Conservation (phyloP, 176 grass and related monocot species). For the Echinochloa phyllopogon region DNA sequence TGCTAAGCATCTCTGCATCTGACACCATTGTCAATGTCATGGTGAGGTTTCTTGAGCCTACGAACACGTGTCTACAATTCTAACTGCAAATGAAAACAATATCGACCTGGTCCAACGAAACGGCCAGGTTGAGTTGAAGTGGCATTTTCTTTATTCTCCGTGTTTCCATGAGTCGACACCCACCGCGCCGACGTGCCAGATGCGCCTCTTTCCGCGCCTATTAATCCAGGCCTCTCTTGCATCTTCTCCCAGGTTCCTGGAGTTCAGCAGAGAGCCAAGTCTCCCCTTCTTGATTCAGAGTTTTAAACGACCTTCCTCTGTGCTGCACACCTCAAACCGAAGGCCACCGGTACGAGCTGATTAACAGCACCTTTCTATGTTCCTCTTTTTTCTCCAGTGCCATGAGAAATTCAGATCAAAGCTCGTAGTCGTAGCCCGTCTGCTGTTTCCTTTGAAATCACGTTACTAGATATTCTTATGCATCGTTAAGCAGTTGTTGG, state of each 20-base stretch:
- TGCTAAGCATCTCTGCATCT: background rate
- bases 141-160: background rate
- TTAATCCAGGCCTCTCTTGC: background rate
- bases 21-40: background rate
- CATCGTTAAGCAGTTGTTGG: background rate
- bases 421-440: background rate
- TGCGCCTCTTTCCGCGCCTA: constrained; percentile 20
- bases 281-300: background rate
- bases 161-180: background rate
- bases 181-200: constrained; percentile 35
- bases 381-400: background rate
- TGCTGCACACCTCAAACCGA: background rate
- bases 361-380: background rate
- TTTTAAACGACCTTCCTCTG: background rate
- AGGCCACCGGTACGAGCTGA: background rate
- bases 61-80: constrained; percentile 6
- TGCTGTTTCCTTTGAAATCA: background rate
- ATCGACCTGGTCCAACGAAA: constrained; percentile 37
- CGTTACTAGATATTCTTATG: no score
- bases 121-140: background rate
- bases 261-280: background rate
- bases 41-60: background rate
- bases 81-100: background rate
- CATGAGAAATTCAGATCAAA: background rate
- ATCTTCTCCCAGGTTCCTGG: constrained; percentile 11